Evolutionary conservation across 225 moss, liverwort and hornwort genomes (phyloP).

Genomic region (Physcomitrellopsis africana): DNA sequence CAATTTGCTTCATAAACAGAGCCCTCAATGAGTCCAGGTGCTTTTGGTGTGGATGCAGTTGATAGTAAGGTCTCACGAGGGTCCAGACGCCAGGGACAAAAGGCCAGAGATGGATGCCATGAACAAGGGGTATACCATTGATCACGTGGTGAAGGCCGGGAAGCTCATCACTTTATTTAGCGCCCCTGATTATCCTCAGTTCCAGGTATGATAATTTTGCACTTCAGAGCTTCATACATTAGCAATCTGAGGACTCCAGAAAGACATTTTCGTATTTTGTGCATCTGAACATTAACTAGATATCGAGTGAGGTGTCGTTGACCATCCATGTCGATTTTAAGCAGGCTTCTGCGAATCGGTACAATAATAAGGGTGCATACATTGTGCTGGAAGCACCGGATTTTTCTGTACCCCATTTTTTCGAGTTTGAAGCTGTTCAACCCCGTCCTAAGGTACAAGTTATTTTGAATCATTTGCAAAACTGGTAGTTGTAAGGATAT

Average conservation of each 20-base stretch:
- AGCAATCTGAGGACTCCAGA: not conserved
- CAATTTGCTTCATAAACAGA: too few relatives aligned
- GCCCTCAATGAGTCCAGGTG: not conserved
- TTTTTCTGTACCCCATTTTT: constrained; percentile 88
- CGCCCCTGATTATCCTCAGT: constrained; percentile 98
- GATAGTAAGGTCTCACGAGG: constrained; percentile 97
- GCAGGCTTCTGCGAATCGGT: constrained; percentile 81
- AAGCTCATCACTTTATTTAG: constrained; percentile 98
- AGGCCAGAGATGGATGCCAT: constrained; percentile 93
- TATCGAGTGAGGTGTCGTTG: too few relatives aligned
- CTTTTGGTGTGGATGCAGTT: constrained; percentile 66
- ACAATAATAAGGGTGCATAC: constrained; percentile 91
- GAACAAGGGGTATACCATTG: constrained; percentile 92
- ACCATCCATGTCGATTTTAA: not conserved
- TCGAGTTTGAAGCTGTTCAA: constrained; percentile 85
- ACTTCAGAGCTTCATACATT: not conserved
- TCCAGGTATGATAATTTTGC: constrained; percentile 64
- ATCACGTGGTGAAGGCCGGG: constrained; percentile 95
- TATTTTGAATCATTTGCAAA: not conserved
- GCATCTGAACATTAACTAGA: too few relatives aligned
- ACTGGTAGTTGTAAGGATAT: not conserved
- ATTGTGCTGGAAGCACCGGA: constrained; percentile 86
- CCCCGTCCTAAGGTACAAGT: constrained; percentile 79
- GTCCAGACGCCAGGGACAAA: constrained; percentile 97
- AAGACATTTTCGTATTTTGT: not conserved